phyloP scores from a whole-genome alignment of 257 asterid species.

The Cinchona pubescens region DNA sequence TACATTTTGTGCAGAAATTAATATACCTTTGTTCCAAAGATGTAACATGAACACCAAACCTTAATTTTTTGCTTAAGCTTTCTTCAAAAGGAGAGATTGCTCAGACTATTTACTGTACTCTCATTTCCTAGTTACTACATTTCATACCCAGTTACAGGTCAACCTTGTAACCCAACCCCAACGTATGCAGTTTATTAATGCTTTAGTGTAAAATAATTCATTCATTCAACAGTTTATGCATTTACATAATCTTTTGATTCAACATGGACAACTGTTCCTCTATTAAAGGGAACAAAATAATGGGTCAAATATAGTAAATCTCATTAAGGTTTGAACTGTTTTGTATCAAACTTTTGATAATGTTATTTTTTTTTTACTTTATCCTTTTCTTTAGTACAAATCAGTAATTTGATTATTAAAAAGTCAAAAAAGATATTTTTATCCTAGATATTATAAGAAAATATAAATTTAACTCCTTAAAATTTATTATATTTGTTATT shows the following conservation, averaged over 20 bases:
- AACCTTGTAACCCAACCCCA: not conserved
- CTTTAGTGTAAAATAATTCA: not conserved
- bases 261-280: not conserved
- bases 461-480: no score
- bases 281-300: not conserved
- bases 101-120: not conserved
- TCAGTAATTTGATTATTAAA: no score
- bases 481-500: no score
- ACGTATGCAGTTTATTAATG: not conserved
- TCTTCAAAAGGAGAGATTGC: not conserved
- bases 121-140: not conserved
- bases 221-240: not conserved
- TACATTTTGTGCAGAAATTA: constrained; percentile 11
- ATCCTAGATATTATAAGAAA: no score
- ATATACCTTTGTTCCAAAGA: not conserved
- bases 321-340: no score
- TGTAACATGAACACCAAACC: not conserved
- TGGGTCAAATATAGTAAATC: no score
- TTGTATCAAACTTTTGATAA: no score
- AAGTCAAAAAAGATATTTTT: no score
- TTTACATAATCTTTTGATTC: not conserved
- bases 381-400: no score
- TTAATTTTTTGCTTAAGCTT: not conserved
- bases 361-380: no score
- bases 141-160: not conserved